Base-by-base conservation (phyloP, 2,329 filamentous ascomycete genomes). In the Colletotrichum sp. region DNA sequence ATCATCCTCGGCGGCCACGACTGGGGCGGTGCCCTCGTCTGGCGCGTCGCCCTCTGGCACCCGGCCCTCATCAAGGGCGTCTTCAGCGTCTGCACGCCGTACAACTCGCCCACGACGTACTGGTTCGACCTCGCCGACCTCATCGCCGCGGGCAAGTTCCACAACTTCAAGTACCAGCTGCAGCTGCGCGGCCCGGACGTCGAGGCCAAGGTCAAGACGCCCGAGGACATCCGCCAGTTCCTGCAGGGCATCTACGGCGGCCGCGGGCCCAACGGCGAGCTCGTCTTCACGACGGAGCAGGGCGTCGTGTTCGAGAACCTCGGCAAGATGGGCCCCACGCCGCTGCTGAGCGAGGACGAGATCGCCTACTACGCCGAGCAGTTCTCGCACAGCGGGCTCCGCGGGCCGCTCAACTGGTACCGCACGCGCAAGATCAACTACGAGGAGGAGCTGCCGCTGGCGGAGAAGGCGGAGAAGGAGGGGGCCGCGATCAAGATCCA, bases 1-100 rank as follows among this genome's bases (percentile, higher is more conserved):
- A 93, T 98, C 81, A 93, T 98, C 72, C 90, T 98, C 16, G 95
- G 96, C 65, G 96, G 96, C 9, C 96, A 98, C 86, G 96, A 99
- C 85, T 98, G 96, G 95, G 96, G 96, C 83, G 96, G 95, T 80
- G 89, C 90, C 4, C 88, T 96, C 32, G 93, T 94, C 70, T 98
- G 95, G 89, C 92, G 95, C 71, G 86, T 94, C 73, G 92, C 93
- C 16, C 90, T 94, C 78, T 95, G 92, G 90, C 89, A 96, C 80
- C 95, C 95, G 0, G 86, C 92, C 55, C 88, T 98, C 15, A 88
- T 98, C 78, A 90, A 90, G 52, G 93, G 93, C 80, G 88, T 98
- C 77, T 96, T 98, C 87, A 91, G 91, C 79, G 87, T 98, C 77
- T 97, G 95, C 86, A 96, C 95, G 32, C 95, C 96, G 0, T 98